Percentiles rank a stretch among this genome's conserved stretches.
Evolutionary conservation across 805 yeast species (phyloP).

Genomic region (Kodamaea leandrae): DNA sequence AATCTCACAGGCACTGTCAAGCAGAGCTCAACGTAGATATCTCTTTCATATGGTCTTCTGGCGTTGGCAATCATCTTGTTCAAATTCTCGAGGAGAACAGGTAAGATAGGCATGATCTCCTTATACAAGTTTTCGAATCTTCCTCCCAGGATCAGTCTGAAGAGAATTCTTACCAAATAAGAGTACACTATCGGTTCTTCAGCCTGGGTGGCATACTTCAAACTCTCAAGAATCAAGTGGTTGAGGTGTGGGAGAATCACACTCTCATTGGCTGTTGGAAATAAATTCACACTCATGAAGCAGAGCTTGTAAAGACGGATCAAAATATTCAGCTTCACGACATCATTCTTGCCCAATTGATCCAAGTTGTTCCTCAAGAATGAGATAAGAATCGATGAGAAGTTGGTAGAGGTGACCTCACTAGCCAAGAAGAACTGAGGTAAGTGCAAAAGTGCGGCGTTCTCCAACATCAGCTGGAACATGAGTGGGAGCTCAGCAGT

Average conservation of each 20-base stretch:
- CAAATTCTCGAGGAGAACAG: conserved; percentile 78
- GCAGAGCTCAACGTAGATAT: conserved; percentile 91
- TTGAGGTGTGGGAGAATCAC: conserved; percentile 87
- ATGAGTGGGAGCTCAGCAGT: conserved; percentile 75
- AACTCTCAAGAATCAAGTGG: conserved; percentile 74
- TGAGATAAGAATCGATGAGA: conserved; percentile 76
- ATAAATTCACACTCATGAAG: conserved; percentile 92
- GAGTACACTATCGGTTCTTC: conserved; percentile 91
- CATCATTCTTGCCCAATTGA: conserved; percentile 77
- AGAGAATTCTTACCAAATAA: conserved; percentile 80
- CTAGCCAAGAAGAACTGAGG: conserved; percentile 94
- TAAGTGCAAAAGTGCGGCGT: conserved; percentile 82
- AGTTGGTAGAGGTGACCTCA: conserved; percentile 87
- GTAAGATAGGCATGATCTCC: conserved; percentile 87
- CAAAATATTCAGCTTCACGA: conserved; percentile 72
- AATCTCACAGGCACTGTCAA: conserved; percentile 93
- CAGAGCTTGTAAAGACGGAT: conserved; percentile 86
- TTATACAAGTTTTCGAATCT: conserved; percentile 90
- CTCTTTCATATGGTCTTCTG: conserved; percentile 84
- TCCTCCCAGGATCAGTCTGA: conserved; percentile 96
- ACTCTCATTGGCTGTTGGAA: conserved; percentile 82
- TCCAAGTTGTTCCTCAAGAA: conserved; percentile 75
- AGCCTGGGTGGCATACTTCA: conserved; percentile 76
- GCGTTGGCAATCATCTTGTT: conserved; percentile 82
- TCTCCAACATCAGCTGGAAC: conserved; percentile 74